Conservation (phyloP, 2,329 filamentous ascomycete genomes). For the Xylariaceae sp. region DNA sequence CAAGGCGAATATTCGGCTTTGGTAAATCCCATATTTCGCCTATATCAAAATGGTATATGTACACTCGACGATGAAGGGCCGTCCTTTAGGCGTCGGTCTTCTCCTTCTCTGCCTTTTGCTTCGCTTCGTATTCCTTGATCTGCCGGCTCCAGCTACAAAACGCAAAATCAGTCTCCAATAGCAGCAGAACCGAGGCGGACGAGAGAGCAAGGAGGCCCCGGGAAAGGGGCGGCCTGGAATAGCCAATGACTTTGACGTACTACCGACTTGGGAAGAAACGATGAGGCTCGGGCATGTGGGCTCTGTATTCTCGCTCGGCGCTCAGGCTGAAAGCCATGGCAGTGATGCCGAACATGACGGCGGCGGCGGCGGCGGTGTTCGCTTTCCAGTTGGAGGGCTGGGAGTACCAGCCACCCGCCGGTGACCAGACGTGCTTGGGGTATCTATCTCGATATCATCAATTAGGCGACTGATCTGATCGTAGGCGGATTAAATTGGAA, state of each 20-base stretch:
- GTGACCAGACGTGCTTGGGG: slow-evolving; percentile 99
- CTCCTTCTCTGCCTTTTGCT: slow-evolving; percentile 28
- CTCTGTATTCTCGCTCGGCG: slow-evolving; percentile 65
- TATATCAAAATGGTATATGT: slow-evolving; percentile 18
- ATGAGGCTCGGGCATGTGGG: slow-evolving; percentile 71
- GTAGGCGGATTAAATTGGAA: not conserved
- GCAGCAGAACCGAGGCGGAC: not conserved
- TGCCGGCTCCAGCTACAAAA: slow-evolving; percentile 39
- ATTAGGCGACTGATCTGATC: slow-evolving; percentile 1
- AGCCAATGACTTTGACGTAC: slow-evolving; percentile 44
- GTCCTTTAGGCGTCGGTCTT: slow-evolving; percentile 25
- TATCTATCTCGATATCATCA: slow-evolving; percentile 52
- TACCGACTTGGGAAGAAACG: slow-evolving; percentile 83
- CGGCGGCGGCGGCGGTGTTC: slow-evolving; percentile 76
- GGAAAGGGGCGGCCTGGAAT: too few relatives aligned
- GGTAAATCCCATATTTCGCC: slow-evolving; percentile 15
- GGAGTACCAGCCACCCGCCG: slow-evolving; percentile 93
- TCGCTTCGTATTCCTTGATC: slow-evolving; percentile 41
- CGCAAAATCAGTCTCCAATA: slow-evolving; percentile 9
- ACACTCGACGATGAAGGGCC: slow-evolving; percentile 12
- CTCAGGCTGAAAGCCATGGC: slow-evolving; percentile 64
- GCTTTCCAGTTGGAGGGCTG: slow-evolving; percentile 92
- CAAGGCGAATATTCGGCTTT: not conserved
- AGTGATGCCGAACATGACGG: slow-evolving; percentile 61
- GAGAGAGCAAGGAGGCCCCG: not conserved